phyloP scores from a whole-genome alignment of 495 filamentous ascomycete species.

The Tuber brumale region DNA sequence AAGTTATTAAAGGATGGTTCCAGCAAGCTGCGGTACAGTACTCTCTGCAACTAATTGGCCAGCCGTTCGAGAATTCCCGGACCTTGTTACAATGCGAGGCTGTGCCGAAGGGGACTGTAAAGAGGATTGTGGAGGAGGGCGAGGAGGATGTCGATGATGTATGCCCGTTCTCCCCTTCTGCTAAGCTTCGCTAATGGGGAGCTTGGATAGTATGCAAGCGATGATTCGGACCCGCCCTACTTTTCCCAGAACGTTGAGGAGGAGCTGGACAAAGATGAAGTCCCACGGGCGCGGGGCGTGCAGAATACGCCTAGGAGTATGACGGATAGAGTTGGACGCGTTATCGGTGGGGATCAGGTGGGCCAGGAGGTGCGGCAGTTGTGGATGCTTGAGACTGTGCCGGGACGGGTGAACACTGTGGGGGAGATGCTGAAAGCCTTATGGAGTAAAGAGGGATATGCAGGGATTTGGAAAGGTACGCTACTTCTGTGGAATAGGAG shows the following conservation, averaged over 20 bases:
- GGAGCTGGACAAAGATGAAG: constrained; percentile 45
- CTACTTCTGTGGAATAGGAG: constrained; percentile 51
- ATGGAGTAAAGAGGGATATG: constrained; percentile 82
- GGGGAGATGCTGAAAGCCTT: constrained; percentile 45
- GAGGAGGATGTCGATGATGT: constrained; percentile 44
- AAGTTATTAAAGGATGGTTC: constrained; percentile 62
- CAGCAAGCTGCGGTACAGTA: constrained; percentile 85
- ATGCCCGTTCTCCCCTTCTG: constrained; percentile 16
- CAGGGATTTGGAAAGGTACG: constrained; percentile 93
- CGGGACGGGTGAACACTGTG: constrained; percentile 16
- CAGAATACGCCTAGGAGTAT: constrained; percentile 52
- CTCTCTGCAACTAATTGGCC: constrained; percentile 70
- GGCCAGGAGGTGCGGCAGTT: constrained; percentile 41
- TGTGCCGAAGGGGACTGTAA: constrained; percentile 44
- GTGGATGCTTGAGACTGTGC: constrained; percentile 26
- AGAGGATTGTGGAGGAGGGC: constrained; percentile 30
- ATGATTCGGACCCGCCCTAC: constrained; percentile 73
- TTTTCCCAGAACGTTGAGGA: constrained; percentile 60
- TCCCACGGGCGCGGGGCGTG: constrained; percentile 46
- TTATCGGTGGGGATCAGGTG: constrained; percentile 28
- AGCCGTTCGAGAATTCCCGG: constrained; percentile 96
- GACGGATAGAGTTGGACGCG: constrained; percentile 51
- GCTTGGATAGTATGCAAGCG: constrained; percentile 45
- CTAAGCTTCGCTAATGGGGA: constrained; percentile 13
- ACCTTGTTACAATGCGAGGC: constrained; percentile 75